A percentile compares a stretch with the other conserved stretches of the same genome.
Conservation (phyloP, 1,139 yeast species). For the Suhomyces wounanorum region DNA sequence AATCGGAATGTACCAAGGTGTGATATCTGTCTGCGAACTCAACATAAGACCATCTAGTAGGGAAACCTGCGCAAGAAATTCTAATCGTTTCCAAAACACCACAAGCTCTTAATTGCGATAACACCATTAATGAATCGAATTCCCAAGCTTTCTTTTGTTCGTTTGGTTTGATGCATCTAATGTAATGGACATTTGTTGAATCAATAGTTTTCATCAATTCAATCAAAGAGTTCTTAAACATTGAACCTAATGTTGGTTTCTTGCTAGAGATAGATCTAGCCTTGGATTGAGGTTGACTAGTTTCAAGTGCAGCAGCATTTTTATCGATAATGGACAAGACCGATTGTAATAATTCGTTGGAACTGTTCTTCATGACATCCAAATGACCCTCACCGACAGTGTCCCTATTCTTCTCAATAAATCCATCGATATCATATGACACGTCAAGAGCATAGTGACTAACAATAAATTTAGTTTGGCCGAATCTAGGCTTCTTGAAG, state of each 20-base stretch:
- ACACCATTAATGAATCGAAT: slow-evolving; percentile 93
- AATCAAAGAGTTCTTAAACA: slow-evolving; percentile 88
- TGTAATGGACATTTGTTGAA: slow-evolving; percentile 93
- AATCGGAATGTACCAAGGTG: slow-evolving; percentile 69
- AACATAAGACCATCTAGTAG: slow-evolving; percentile 92
- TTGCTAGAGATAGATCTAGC: slow-evolving; percentile 53
- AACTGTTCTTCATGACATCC: slow-evolving; percentile 73
- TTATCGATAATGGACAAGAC: slow-evolving; percentile 68
- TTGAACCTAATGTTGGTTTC: slow-evolving; percentile 93
- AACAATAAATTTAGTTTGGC: slow-evolving; percentile 87
- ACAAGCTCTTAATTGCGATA: slow-evolving; percentile 94
- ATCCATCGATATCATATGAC: slow-evolving; percentile 88
- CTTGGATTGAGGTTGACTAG: slow-evolving; percentile 34
- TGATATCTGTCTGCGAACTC: slow-evolving; percentile 93
- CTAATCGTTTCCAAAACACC: slow-evolving; percentile 97
- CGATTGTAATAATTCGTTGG: slow-evolving; percentile 62
- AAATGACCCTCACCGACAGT: slow-evolving; percentile 95
- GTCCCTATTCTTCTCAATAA: slow-evolving; percentile 95
- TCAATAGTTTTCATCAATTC: slow-evolving; percentile 92
- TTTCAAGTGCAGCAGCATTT: slow-evolving; percentile 56
- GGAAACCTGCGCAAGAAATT: slow-evolving; percentile 97
- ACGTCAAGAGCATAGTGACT: slow-evolving; percentile 96
- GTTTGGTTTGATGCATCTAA: slow-evolving; percentile 96
- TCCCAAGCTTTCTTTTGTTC: slow-evolving; percentile 95
- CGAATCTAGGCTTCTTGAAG: slow-evolving; percentile 93